Base-by-base conservation (phyloP, 331 rosid species). In the Quercus phellos region DNA sequence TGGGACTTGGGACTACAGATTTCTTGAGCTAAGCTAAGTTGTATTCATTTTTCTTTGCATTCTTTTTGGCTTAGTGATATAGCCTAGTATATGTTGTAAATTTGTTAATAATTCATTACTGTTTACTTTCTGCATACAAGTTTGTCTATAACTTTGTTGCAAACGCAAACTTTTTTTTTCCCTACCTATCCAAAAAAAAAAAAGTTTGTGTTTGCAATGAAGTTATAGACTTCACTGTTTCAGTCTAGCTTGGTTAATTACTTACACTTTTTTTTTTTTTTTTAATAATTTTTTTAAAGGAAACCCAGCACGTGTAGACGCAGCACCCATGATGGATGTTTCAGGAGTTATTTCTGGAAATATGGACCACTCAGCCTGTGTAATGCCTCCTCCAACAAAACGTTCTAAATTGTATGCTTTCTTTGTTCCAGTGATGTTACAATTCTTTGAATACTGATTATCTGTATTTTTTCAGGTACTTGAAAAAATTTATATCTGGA, bases 371-470 rank as follows among this genome's bases (percentile, higher is more conserved):
- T 84, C 88, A 68, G 86, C 90, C 73, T 82, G 89, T 67, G 72
- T 83, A 70, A 90, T 79, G 80, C 82, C 75, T 86, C 96, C 93
- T 79, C 93, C 94, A 30, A 79, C 90, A 84, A 91, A 93, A 85
- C 96, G 97, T 51, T 90, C 85, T 78, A 93, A 95, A 94, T 78
- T 85, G 99, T 95, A 91, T 66, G 94, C 58, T 72, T 80, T 79
- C 85, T 83, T 75, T 70, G 81, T 84, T 77, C 78, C 74, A 77
- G 70, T 70, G 46, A 55, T 19, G 38, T 77, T 79, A 54, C 46
- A 12, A 68, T 61, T 42, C 32, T 67, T 43, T 79, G 79, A 54
- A 42, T 51, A 76, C 19, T 75, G 70, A 73, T 85, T 72, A 32
- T 70, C 11, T 64, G 75, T 78, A 74, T 60, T 73, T 64, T 27